Evolutionary conservation across 2,329 filamentous ascomycete species (phyloP).

Genomic region (Cladosporium sp.): DNA sequence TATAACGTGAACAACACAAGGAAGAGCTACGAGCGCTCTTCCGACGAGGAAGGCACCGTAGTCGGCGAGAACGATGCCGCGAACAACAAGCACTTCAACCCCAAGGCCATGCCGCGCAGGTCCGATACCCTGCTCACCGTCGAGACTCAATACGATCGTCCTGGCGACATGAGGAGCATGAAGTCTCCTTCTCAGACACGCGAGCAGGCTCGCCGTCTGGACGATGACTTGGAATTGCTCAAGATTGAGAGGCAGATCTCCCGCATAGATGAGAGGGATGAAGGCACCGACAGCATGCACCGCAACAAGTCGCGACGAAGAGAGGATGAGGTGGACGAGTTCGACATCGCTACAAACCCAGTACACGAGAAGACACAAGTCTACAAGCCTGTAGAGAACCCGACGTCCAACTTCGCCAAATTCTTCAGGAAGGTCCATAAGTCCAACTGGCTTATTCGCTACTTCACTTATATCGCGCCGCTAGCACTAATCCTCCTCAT

Average conservation of each 20-base stretch:
- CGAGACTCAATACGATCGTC: constrained; percentile 37
- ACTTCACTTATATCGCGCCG: constrained; percentile 67
- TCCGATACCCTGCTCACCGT: constrained; percentile 44
- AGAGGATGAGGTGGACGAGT: constrained; percentile 60
- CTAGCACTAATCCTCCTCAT: constrained; percentile 61
- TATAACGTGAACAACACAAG: constrained; percentile 30
- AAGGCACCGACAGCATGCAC: constrained; percentile 42
- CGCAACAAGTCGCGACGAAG: constrained; percentile 48
- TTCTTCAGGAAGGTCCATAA: constrained; percentile 62
- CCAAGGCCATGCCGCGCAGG: constrained; percentile 15
- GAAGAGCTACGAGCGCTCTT: constrained; percentile 24
- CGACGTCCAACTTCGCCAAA: constrained; percentile 57
- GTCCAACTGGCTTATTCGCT: constrained; percentile 63
- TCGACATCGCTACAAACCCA: constrained; percentile 64
- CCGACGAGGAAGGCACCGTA: constrained; percentile 34
- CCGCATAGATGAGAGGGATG: constrained; percentile 35
- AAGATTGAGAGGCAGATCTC: constrained; percentile 61
- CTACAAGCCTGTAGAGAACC: constrained; percentile 62
- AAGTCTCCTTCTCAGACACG: constrained; percentile 53
- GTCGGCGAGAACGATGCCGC: constrained; percentile 25
- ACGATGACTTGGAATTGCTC: constrained; percentile 63
- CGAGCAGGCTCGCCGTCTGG: constrained; percentile 57
- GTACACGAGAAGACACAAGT: constrained; percentile 62
- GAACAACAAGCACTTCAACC: constrained; percentile 14
- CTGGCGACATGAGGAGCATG: constrained; percentile 27